Base-by-base conservation (phyloP, 192 early-diverging fungal species). In the Paraglomus brasilianum region DNA sequence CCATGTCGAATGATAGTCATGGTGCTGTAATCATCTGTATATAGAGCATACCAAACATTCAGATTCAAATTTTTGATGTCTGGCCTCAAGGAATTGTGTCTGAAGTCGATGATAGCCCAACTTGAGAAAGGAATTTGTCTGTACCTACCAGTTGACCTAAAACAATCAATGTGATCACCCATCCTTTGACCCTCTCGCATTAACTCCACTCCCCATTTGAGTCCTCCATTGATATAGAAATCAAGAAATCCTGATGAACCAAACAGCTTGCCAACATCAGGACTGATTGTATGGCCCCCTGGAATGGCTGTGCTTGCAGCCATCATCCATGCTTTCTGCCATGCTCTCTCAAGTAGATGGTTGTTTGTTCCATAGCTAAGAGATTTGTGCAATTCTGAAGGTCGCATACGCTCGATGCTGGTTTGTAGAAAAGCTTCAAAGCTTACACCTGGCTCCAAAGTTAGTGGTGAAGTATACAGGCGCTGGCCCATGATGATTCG, bases 221-320 rank as follows among this genome's bases (percentile, higher is more conserved):
- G 14, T 22, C 17, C 30, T 3, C 21, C 57, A 22, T 59, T 15
- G 38, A 59, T 38, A 14, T 22, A 59, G 30, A 59, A 59, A 36
- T 59, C 57, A 36, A 59, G 57, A 36, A 59, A 59, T 59, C 57
- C 57, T 2, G n/a, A n/a, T 22, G 57, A 59, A n/a, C 57, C 57
- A 22, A 13, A 59, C 2, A 13, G 0, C 2, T 2, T 15, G 14
- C 57, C 57, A 36, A 22, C 57, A 22, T 59, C 57, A 59, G 57
- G 57, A 22, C 14, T 14, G 30, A 59, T 22, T 13, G 21, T 59
- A 2, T 19, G 15, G 3, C 14, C 21, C 1, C 38, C 3, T 13
- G 14, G 14, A 15, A 59, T 19, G n/a, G 38, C 57, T n/a, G 13
- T 22, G 17, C 14, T 59, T 14, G 57, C 57, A 22, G 57, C 57